Evolutionary conservation across 2,329 filamentous ascomycete genomes (phyloP), one percentile per base, ranked within the genome.

Genomic region (Nothophoma quercina): DNA sequence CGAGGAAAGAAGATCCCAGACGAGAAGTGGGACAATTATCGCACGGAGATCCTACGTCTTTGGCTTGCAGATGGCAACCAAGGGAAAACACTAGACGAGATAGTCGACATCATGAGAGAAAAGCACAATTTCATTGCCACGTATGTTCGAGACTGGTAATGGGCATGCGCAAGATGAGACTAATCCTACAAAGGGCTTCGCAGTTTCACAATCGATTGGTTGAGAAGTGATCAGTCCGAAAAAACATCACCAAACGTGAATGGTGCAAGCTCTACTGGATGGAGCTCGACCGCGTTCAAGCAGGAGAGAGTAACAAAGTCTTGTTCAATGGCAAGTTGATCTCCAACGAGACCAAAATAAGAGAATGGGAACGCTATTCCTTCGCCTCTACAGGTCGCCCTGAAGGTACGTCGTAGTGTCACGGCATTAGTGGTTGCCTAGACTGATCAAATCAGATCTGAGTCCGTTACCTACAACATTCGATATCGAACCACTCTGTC

Each of bases 241-340:
- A 52, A 26, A 48, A 56, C 19, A 23, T 51, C 10, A 48, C 36
- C 4, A 33, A 26, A 26, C 19, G 19, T 4, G 53, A 56, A n/a
- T 56, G 53, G 47, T 38, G 19, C 8, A 33, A 29, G 5, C 32
- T 56, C 7, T 51, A 48, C 10, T 18, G 15, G 19, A 18, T 28
- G 15, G 25, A 30, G 7, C 12, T 18, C 13, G 36, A 23, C 19
- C n/a, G 26, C 4, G 5, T 18, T 12, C 12, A 7, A n/a, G 16
- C 9, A 22, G 40, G 21, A 25, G 13, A 39, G 13, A 18, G 36
- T 1, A 30, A 5, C 12, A 19, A 38, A 19, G 19, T 56, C 1
- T 32, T 9, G 5, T 44, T 51, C 26, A 39, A 51, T 19, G 30
- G 25, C 9, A 18, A 10, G 10, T 5, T 30, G 2, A 18, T 56